A percentile compares a stretch with the other conserved stretches of the same genome.
Evolutionary conservation across 2,329 filamentous ascomycete genomes (phyloP).

Genomic region (Claviceps spartinae): DNA sequence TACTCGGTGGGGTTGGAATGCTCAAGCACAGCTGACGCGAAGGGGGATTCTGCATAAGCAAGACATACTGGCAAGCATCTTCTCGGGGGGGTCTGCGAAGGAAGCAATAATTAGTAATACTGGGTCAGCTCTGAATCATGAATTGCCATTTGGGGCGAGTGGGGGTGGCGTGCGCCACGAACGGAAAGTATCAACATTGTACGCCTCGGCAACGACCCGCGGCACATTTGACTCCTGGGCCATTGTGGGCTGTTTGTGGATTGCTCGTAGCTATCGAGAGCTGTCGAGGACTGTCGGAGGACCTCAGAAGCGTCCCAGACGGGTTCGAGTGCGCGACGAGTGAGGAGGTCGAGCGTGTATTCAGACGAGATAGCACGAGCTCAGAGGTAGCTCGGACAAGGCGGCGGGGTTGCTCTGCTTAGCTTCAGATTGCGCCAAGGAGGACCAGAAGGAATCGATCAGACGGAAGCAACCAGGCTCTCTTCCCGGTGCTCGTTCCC

Average conservation of each 20-base stretch:
- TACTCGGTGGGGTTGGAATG: too few species aligned
- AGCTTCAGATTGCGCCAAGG: neutral
- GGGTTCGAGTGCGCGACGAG: neutral
- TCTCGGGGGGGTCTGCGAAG: conserved; percentile 43
- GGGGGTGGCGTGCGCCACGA: conserved; percentile 18
- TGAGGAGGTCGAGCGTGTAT: neutral
- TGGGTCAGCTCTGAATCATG: conserved; percentile 1
- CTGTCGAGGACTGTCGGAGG: too few species aligned
- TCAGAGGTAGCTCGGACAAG: neutral
- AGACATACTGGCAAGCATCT: conserved; percentile 53
- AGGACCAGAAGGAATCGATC: neutral
- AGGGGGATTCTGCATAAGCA: neutral
- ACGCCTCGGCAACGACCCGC: conserved; percentile 62
- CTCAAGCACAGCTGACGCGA: too few species aligned
- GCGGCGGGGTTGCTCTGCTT: conserved; percentile 6
- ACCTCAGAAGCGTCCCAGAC: neutral
- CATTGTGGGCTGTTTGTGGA: conserved; percentile 21
- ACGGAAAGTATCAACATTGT: conserved; percentile 63
- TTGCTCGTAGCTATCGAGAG: too few species aligned
- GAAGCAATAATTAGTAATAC: conserved; percentile 1
- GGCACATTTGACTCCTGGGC: conserved; percentile 29
- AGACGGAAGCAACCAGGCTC: neutral
- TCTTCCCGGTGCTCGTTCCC: neutral
- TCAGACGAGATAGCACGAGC: neutral
- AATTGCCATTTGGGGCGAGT: neutral